Conservation (phyloP, 208 protist species). For the Trypanosoma congolense region DNA sequence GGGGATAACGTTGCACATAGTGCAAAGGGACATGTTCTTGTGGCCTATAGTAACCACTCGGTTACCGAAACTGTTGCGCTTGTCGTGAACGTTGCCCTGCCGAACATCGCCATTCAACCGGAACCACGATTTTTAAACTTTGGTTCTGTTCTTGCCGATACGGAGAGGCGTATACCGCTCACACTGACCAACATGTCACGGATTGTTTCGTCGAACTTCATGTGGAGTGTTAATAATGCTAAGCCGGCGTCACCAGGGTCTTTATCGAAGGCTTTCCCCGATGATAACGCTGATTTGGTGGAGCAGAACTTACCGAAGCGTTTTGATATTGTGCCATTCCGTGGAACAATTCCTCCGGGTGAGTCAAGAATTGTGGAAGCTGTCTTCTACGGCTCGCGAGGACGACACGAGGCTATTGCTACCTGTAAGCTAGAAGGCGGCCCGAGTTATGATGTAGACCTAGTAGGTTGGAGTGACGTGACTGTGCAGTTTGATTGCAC, state of each 20-base stretch:
- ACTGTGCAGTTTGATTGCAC: constrained; percentile 83
- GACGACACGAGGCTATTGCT: constrained; percentile 55
- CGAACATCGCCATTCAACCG: constrained; percentile 77
- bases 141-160: constrained; percentile 91
- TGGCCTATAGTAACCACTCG: constrained; percentile 90
- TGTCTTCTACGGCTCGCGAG: constrained; percentile 74
- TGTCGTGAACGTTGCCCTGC: constrained; percentile 79
- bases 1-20: constrained; percentile 72
- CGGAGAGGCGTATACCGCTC: constrained; percentile 65
- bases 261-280: constrained; percentile 3
- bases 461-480: constrained; percentile 65
- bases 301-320: constrained; percentile 42
- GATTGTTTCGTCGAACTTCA: constrained; percentile 63
- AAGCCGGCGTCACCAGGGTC: constrained; percentile 7
- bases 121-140: constrained; percentile 69
- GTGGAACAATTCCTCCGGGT: constrained; percentile 82
- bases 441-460: constrained; percentile 76
- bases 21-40: constrained; percentile 58
- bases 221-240: constrained; percentile 46
- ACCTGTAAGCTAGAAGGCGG: constrained; percentile 91
- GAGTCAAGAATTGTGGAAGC: constrained; percentile 78
- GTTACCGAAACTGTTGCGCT: constrained; percentile 82
- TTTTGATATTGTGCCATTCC: constrained; percentile 94
- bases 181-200: constrained; percentile 78
- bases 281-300: neutral